Conservation (phyloP, 1,139 yeast genomes). For the Geotrichum phurueaensis region DNA sequence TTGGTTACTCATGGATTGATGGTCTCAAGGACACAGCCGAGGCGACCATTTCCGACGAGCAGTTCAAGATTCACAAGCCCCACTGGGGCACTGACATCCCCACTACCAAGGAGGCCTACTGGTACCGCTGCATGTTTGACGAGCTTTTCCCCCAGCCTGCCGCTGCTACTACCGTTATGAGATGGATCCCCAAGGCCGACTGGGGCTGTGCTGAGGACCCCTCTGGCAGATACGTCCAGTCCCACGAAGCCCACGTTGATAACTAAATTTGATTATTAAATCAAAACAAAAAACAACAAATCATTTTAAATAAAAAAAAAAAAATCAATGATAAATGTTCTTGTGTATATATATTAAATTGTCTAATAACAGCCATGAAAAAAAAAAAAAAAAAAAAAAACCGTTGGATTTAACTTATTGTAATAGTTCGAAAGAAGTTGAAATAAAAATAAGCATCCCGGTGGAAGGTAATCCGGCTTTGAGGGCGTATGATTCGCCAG, state of each 20-base stretch:
- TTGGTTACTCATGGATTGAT: conserved; percentile 99
- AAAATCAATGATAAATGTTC: not conserved
- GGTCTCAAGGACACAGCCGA: conserved; percentile 95
- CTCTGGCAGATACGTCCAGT: conserved; percentile 90
- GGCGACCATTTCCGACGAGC: conserved; percentile 76
- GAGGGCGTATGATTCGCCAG: too few species aligned
- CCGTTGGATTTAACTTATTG: too few species aligned
- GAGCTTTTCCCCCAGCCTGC: conserved; percentile 83
- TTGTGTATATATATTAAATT: not conserved
- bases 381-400: too few species aligned
- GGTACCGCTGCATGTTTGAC: conserved; percentile 96
- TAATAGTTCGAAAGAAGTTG: too few species aligned
- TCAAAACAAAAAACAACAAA: not conserved
- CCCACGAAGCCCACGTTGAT: conserved; percentile 44
- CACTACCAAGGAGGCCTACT: conserved; percentile 96
- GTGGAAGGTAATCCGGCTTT: too few species aligned
- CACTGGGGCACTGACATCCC: conserved; percentile 96
- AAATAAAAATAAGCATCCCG: too few species aligned
- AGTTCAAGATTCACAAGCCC: conserved; percentile 81
- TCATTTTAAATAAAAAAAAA: not conserved
- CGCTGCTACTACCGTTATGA: conserved; percentile 94
- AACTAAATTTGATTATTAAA: not conserved
- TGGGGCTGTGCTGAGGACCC: conserved; percentile 99
- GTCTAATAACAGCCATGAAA: too few species aligned
- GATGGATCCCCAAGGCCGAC: conserved; percentile 99